A percentile compares a stretch with the other conserved stretches of the same genome.
These are phyloP conservation scores for Phylloporus scabripes DNA, from an alignment of 768 basidiomycete species.

Conservation along the genomic window DNA sequence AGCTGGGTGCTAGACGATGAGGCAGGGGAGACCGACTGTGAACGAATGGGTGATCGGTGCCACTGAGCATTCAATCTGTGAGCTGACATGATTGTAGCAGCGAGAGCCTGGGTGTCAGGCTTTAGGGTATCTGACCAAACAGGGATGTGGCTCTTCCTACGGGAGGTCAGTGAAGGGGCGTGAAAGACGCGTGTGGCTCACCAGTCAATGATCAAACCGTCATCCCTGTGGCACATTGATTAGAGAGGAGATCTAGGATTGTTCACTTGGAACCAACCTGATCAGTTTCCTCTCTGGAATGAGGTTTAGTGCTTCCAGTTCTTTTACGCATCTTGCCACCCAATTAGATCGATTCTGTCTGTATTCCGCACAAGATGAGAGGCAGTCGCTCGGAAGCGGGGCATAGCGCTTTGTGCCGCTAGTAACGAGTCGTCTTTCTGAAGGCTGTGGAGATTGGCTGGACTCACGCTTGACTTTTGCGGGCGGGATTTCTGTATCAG, in stretches of 20 bases:
- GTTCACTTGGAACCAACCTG: slow-evolving; percentile 17
- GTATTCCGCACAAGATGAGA: slow-evolving; percentile 12
- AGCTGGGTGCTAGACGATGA: neutral
- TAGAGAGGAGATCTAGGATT: neutral
- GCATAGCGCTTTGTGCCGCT: slow-evolving; percentile 25
- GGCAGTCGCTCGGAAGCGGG: slow-evolving; percentile 26
- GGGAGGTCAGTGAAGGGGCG: neutral
- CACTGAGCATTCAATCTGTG: slow-evolving; percentile 24
- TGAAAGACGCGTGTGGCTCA: slow-evolving; percentile 1
- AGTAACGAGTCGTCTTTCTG: slow-evolving; percentile 19
- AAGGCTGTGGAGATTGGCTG: slow-evolving; percentile 10
- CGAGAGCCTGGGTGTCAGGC: slow-evolving; percentile 25
- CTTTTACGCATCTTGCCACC: slow-evolving; percentile 14
- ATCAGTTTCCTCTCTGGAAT: slow-evolving; percentile 22
- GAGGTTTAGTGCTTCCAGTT: slow-evolving; percentile 19
- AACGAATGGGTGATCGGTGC: neutral
- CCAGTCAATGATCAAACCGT: slow-evolving; percentile 30
- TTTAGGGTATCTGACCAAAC: slow-evolving; percentile 30
- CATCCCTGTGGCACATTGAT: slow-evolving; percentile 13
- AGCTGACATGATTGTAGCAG: slow-evolving; percentile 21
- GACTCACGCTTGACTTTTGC: slow-evolving; percentile 18
- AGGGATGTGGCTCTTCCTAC: slow-evolving; percentile 27
- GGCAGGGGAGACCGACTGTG: neutral
- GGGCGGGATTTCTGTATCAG: neutral
- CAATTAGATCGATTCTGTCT: slow-evolving; percentile 21